Conservation (phyloP, 805 yeast genomes). For the Wickerhamomyces ciferrii region DNA sequence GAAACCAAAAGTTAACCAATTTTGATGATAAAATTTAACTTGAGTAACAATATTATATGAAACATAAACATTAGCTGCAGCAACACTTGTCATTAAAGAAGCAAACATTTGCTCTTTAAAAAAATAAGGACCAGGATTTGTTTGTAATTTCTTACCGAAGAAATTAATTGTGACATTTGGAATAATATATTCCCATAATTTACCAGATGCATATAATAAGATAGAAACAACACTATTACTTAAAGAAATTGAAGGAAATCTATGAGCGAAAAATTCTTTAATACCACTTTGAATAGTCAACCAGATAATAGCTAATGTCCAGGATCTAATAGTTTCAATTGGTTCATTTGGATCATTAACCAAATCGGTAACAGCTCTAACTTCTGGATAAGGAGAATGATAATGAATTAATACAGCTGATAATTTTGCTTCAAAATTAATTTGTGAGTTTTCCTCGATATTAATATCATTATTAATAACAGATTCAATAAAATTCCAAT, state of each 20-base stretch:
- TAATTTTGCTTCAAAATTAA: slow-evolving; percentile 10
- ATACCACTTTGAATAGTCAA: slow-evolving; percentile 43
- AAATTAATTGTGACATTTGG: slow-evolving; percentile 26
- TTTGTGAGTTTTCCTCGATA: slow-evolving; percentile 11
- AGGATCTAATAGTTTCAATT: slow-evolving; percentile 39
- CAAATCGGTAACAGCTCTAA: slow-evolving; percentile 49
- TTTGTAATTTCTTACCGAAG: slow-evolving; percentile 29
- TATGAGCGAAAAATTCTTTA: slow-evolving; percentile 46
- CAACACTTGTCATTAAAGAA: slow-evolving; percentile 35
- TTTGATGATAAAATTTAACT: slow-evolving; percentile 20
- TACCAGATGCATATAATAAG: slow-evolving; percentile 48
- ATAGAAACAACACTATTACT: slow-evolving; percentile 40
- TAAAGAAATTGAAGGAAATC: slow-evolving; percentile 40
- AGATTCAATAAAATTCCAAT: slow-evolving; percentile 27
- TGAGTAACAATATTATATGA: slow-evolving; percentile 27
- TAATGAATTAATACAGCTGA: slow-evolving; percentile 31
- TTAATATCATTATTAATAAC: slow-evolving; percentile 20
- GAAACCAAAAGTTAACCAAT: slow-evolving; percentile 35
- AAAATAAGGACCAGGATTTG: slow-evolving; percentile 60
- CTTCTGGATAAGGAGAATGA: slow-evolving; percentile 42
- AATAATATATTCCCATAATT: slow-evolving; percentile 27
- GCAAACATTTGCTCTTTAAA: slow-evolving; percentile 58
- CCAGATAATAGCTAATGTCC: slow-evolving; percentile 34
- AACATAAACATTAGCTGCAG: slow-evolving; percentile 25
- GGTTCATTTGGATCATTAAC: slow-evolving; percentile 40